Evolutionary conservation across 2,329 filamentous ascomycete species (phyloP).

Genomic region (Mycocentrospora acerina): DNA sequence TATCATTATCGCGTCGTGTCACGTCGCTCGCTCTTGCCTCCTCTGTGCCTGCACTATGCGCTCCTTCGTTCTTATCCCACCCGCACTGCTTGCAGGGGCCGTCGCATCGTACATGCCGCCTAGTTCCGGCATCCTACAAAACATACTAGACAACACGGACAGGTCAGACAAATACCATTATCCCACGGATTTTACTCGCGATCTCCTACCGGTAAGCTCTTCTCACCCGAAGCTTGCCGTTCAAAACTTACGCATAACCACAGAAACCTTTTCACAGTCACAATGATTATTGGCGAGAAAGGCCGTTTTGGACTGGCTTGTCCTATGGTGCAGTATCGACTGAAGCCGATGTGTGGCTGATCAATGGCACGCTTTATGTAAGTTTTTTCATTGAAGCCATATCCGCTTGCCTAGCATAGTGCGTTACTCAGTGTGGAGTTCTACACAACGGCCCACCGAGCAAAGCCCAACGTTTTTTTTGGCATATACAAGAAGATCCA

Average conservation of each 20-base stretch:
- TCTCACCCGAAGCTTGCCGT: neutral
- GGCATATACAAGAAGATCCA: too few relatives aligned
- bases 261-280: slow-evolving; percentile 58
- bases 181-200: slow-evolving; percentile 62
- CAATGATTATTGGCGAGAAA: slow-evolving; percentile 61
- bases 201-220: slow-evolving; percentile 55
- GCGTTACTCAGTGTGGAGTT: too few relatives aligned
- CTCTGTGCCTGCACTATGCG: slow-evolving; percentile 19
- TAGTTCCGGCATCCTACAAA: slow-evolving; percentile 53
- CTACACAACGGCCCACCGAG: too few relatives aligned
- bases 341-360: slow-evolving; percentile 64
- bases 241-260: slow-evolving; percentile 5
- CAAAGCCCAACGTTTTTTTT: too few relatives aligned
- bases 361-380: slow-evolving; percentile 57
- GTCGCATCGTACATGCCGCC: slow-evolving; percentile 35
- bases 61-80: slow-evolving; percentile 14
- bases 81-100: slow-evolving; percentile 16
- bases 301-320: slow-evolving; percentile 55
- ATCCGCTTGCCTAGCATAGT: neutral
- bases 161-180: slow-evolving; percentile 57
- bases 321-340: slow-evolving; percentile 59
- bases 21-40: slow-evolving; percentile 1
- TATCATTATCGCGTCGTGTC: neutral
- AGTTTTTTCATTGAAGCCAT: slow-evolving; percentile 14
- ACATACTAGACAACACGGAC: slow-evolving; percentile 58